Evolutionary conservation across 2,329 filamentous ascomycete genomes (phyloP).

Genomic region (Colletotrichum sp.): DNA sequence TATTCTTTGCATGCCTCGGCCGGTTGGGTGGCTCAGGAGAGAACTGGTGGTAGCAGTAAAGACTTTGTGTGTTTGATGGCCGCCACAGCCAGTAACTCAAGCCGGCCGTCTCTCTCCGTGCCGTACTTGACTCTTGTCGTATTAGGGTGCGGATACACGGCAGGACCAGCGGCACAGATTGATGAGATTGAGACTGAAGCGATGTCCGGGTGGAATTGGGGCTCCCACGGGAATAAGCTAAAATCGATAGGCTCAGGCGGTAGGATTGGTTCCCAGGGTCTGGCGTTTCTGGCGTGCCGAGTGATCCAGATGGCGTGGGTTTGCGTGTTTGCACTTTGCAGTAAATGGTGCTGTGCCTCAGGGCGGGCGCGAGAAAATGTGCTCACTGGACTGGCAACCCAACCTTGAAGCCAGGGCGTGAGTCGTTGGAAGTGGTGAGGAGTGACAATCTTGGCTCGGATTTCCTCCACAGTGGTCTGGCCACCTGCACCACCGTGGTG

Average conservation of each 20-base stretch:
- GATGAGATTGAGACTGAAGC: not conserved
- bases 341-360: not conserved
- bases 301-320: constrained; percentile 13
- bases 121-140: not conserved
- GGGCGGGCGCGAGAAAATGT: not conserved
- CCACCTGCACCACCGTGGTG: not conserved
- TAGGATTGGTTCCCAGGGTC: constrained; percentile 2
- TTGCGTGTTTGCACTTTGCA: not conserved
- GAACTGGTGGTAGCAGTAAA: not conserved
- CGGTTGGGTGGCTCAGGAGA: not conserved
- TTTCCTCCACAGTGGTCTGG: not conserved
- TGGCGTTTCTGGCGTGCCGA: constrained; percentile 4
- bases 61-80: not conserved
- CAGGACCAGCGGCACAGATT: not conserved
- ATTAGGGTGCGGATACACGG: not conserved
- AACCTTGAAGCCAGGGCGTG: not conserved
- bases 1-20: not conserved
- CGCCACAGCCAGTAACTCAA: not conserved
- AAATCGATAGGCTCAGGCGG: not conserved
- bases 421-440: not conserved
- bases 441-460: not conserved
- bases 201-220: not conserved
- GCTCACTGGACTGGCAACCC: not conserved
- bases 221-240: constrained; percentile 9
- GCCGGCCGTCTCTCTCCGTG: not conserved